A percentile compares a stretch with the other conserved stretches of the same genome.
Evolutionary conservation across 139 green algal genomes (phyloP).

Genomic region (Chlorella vulgaris): DNA sequence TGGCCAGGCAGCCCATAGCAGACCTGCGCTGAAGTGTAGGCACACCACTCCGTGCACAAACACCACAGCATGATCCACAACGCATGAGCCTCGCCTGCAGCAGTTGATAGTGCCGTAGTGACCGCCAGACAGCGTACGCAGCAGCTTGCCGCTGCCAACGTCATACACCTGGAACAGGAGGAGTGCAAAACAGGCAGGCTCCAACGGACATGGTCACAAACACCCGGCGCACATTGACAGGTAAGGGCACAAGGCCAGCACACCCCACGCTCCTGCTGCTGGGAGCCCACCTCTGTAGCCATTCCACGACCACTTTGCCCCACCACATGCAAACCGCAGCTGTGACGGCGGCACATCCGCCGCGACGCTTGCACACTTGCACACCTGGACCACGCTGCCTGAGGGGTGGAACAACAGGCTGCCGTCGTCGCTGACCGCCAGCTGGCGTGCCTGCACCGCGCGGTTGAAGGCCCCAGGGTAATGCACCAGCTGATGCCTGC

Average conservation of each 20-base stretch:
- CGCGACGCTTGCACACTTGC: background rate
- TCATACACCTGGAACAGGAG: slow-evolving; percentile 61
- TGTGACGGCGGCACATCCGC: too few relatives aligned
- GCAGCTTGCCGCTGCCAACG: slow-evolving; percentile 51
- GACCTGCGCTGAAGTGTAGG: background rate
- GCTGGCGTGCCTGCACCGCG: slow-evolving; percentile 53
- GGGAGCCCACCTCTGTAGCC: too few relatives aligned
- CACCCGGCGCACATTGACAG: too few relatives aligned
- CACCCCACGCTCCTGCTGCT: too few relatives aligned
- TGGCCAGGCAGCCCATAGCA: background rate
- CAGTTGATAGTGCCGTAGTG: slow-evolving; percentile 48
- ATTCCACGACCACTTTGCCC: too few relatives aligned
- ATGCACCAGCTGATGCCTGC: slow-evolving; percentile 69
- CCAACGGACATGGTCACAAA: background rate
- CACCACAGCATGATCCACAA: too few relatives aligned
- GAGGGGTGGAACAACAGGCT: slow-evolving; percentile 75
- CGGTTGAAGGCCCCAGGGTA: slow-evolving; percentile 71
- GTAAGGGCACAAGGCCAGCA: too few relatives aligned
- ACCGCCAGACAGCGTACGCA: slow-evolving; percentile 37
- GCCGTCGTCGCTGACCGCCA: slow-evolving; percentile 69
- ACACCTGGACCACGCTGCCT: slow-evolving; percentile 52
- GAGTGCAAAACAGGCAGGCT: background rate
- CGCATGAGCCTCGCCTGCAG: slow-evolving; percentile 27
- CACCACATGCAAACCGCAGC: too few relatives aligned
- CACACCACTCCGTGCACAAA: background rate